Base-by-base conservation (phyloP, 2,329 filamentous ascomycete species). In the Beauveria brongniartii region DNA sequence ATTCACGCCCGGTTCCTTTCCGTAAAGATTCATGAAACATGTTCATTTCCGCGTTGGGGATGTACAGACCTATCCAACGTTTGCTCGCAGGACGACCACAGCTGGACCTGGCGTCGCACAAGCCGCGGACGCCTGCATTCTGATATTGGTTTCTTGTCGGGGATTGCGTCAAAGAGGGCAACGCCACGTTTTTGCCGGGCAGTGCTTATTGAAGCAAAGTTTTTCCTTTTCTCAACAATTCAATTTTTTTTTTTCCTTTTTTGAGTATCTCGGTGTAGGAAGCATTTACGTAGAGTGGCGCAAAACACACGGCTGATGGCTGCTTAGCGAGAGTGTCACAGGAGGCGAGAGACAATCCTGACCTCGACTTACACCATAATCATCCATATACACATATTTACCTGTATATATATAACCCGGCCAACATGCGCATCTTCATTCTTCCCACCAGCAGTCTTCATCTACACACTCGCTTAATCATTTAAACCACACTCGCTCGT, bases 271-370 rank as follows among this genome's bases (percentile, higher is more conserved):
- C 12, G 14, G 34, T 37, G 34, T 37, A 37, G 34, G 43, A 46
- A 46, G 43, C 43, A 24, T 16, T 22, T 20, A 2, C 28, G 12
- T 14, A 26, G 0, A 20, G 50, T 52, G 16, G 50, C 24, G 44
- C 34, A 1, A 22, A 22, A 48, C 20, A 28, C 5, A 37, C 24
- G 12, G 18, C 20, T 14, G 7, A 48, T 28, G 41, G 20, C 14
- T 37, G 28, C 20, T 20, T 34, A 56, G 54, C 54, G 44, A 56
- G 40, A 43, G 18, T 55, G 53, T 55, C 53, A 55, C 53, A 55
- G 53, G 16, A 55, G 53, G 40, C 53, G 53, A 55, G 53, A 44
- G 5, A 44, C n/a, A 30, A 5, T 20, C 10, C 8, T 34, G 18
- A 20, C 14, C 22, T 48, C 10, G 54, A 16, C 40, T 44, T 28